Conservation (phyloP, 352 stramenopile genomes). For the Thalassiosira sp. region DNA sequence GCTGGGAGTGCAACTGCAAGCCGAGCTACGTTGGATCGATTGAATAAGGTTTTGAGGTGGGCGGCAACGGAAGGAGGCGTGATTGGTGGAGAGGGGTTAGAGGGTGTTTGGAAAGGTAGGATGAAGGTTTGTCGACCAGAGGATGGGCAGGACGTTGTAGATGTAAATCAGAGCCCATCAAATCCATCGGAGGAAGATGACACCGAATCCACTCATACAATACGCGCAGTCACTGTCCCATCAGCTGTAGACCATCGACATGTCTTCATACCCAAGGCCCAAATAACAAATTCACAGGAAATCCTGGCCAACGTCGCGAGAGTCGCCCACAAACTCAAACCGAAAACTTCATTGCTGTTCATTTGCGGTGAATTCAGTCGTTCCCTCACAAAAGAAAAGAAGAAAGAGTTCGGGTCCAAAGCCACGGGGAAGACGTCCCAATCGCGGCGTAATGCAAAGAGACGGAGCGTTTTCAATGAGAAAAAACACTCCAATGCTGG, state of each 20-base stretch:
- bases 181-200: not conserved
- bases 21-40: conserved; percentile 55
- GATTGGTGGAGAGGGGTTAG: conserved; percentile 31
- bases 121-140: conserved; percentile 55
- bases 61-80: conserved; percentile 44
- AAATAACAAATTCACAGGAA: conserved; percentile 24
- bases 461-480: conserved; percentile 32
- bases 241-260: conserved; percentile 59
- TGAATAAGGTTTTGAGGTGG: conserved; percentile 58
- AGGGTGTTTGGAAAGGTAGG: conserved; percentile 51
- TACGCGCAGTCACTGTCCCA: conserved; percentile 64
- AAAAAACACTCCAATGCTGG: conserved; percentile 32
- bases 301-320: conserved; percentile 52
- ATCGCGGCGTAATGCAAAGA: conserved; percentile 39
- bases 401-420: conserved; percentile 40
- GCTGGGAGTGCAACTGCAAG: conserved; percentile 67
- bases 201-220: conserved; percentile 41
- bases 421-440: conserved; percentile 30
- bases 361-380: conserved; percentile 69
- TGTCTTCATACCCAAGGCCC: conserved; percentile 47
- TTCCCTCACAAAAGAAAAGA: conserved; percentile 51
- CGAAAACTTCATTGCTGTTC: conserved; percentile 59
- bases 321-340: conserved; percentile 32
- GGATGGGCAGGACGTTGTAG: not conserved
- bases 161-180: conserved; percentile 4